These are phyloP conservation scores for Didymella exigua DNA, from an alignment of 2,329 filamentous ascomycete genomes.

Conservation along the genomic window DNA sequence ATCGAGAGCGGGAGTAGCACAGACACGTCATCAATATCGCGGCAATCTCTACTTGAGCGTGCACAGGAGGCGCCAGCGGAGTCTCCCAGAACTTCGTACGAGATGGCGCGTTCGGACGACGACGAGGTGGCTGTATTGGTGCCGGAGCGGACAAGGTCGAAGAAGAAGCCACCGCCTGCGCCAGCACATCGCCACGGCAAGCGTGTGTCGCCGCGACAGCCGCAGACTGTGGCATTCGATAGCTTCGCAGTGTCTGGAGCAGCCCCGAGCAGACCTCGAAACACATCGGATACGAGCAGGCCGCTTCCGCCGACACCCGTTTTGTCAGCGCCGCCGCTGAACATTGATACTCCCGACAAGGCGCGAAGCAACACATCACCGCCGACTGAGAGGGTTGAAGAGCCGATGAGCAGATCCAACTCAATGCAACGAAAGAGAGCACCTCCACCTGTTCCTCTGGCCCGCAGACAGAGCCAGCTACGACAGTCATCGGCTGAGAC, in stretches of 20 bases:
- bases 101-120: slow-evolving; percentile 60
- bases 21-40: slow-evolving; percentile 64
- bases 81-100: slow-evolving; percentile 64
- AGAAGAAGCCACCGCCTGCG: slow-evolving; percentile 67
- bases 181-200: slow-evolving; percentile 81
- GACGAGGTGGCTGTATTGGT: slow-evolving; percentile 48
- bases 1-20: slow-evolving; percentile 59
- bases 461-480: slow-evolving; percentile 46
- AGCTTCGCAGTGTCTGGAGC: slow-evolving; percentile 37
- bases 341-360: slow-evolving; percentile 31
- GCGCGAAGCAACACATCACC: slow-evolving; percentile 22
- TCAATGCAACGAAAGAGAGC: slow-evolving; percentile 35
- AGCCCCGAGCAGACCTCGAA: slow-evolving; percentile 29
- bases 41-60: slow-evolving; percentile 64
- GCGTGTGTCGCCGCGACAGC: slow-evolving; percentile 62
- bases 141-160: slow-evolving; percentile 57
- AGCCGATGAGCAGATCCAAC: slow-evolving; percentile 30
- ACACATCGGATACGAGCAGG: slow-evolving; percentile 63
- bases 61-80: slow-evolving; percentile 53
- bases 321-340: slow-evolving; percentile 23
- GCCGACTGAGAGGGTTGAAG: slow-evolving; percentile 18
- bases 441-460: slow-evolving; percentile 44
- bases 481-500: slow-evolving; percentile 34
- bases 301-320: slow-evolving; percentile 63
- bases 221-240: slow-evolving; percentile 45